Conservation (phyloP, 2,329 filamentous ascomycete species). For the Hypocreales sp. region DNA sequence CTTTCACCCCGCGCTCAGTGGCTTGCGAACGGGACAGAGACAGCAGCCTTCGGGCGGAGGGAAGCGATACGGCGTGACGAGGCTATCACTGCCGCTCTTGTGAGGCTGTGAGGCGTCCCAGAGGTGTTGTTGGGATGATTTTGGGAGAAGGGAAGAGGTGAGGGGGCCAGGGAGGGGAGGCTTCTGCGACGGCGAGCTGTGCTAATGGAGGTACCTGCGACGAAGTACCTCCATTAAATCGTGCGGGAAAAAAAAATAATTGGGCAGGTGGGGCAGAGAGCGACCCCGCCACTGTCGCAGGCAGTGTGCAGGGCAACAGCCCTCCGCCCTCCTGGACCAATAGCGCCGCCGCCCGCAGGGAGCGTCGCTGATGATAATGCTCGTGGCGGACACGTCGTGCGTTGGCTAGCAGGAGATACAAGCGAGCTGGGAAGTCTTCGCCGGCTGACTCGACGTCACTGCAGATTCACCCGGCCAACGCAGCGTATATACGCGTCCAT, state of each 20-base stretch:
- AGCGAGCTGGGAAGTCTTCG: too few relatives aligned
- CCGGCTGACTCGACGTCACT: too few relatives aligned
- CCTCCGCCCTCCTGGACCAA: constrained; percentile 3
- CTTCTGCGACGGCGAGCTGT: too few relatives aligned
- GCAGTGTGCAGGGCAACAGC: constrained; percentile 8
- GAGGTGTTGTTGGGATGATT: constrained; percentile 8
- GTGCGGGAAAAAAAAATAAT: constrained; percentile 6
- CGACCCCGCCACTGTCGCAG: constrained; percentile 2
- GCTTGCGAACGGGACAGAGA: constrained; percentile 3
- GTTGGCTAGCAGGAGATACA: too few relatives aligned
- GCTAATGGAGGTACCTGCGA: too few relatives aligned
- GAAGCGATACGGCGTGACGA: constrained; percentile 21
- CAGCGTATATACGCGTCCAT: too few relatives aligned
- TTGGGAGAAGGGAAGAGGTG: constrained; percentile 10
- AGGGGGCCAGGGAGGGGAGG: constrained; percentile 8
- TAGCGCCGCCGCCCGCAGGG: too few relatives aligned
- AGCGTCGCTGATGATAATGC: too few relatives aligned
- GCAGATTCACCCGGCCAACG: too few relatives aligned
- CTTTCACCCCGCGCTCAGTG: constrained; percentile 22
- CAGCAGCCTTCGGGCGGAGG: constrained; percentile 10
- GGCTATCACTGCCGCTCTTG: constrained; percentile 24
- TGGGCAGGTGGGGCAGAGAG: constrained; percentile 8
- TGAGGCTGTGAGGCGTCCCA: constrained; percentile 23
- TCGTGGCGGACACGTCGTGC: too few relatives aligned
- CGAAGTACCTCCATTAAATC: too few relatives aligned